A percentile compares a stretch with the other conserved stretches of the same genome.
Conservation (phyloP, 257 asterid genomes). For the Agastache rugosa region DNA sequence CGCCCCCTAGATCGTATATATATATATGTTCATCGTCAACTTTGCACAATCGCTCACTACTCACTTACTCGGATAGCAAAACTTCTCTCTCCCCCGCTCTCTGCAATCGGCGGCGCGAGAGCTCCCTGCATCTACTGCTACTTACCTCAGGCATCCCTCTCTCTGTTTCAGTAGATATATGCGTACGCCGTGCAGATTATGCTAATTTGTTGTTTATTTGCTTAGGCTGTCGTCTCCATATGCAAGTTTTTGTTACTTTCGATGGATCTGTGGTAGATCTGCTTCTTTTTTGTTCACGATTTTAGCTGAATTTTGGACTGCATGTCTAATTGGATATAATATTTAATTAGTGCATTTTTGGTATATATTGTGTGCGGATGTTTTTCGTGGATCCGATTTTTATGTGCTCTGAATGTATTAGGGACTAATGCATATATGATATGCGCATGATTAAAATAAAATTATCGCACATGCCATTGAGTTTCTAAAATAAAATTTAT, state of each 20-base stretch:
- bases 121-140: not conserved
- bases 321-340: not conserved
- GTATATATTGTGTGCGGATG: not conserved
- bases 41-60: not conserved
- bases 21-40: not conserved
- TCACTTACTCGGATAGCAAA: not conserved
- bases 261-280: not conserved
- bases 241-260: not conserved
- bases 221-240: not conserved
- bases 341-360: not conserved
- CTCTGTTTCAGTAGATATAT: not conserved
- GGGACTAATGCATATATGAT: too few species aligned
- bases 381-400: not conserved
- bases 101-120: constrained; percentile 30
- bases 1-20: not conserved
- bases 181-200: not conserved
- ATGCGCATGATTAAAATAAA: not conserved
- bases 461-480: not conserved
- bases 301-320: constrained; percentile 4
- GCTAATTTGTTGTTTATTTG: not conserved
- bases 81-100: not conserved
- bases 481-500: not conserved
- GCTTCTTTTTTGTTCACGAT: not conserved
- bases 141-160: not conserved
- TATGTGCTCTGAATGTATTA: not conserved